Base-by-base conservation (phyloP, 2,329 filamentous ascomycete species). In the Blastomyces percursus region DNA sequence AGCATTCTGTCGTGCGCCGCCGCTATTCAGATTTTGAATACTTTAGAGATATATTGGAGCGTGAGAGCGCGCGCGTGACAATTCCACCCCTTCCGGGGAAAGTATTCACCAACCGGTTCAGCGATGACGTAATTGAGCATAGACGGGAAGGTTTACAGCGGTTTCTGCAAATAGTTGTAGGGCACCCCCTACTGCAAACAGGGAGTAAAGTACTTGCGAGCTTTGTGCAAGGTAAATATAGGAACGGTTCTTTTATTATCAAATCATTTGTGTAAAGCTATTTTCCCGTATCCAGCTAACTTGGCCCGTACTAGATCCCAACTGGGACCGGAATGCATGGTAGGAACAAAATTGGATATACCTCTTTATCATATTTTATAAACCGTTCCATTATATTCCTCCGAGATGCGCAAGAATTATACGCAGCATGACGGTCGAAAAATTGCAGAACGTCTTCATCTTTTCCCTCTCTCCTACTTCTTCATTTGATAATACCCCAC, bases 11-110 rank as follows among this genome's bases (percentile, higher is more conserved):
- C 69, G 94, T 99, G 66, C 91, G 92, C 69, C 87, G 94, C 66
- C 90, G 94, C 60, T 99, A 99, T 81, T 94, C 89, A 63, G 94
- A 99, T 77, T 99, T 99, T 75, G 94, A 99, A 79, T 93, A 96
- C 79, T 99, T 99, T 77, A 90, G 94, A 73, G 94, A 99, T 77
- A 96, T 97, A 67, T 85, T 99, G 64, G 94, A 99, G 84, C 87
- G 94, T 69, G 94, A 99, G 79, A 90, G 86, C 70, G 92, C 92
- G 63, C 85, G 93, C 67, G 94, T 99, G 63, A 96, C 91, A 27
- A 99, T 99, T 72, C 94, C 94, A 0, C 93, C 94, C 5, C 80
- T 99, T 66, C 94, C 94, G 0, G 94, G 94, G 60, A 99, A 97
- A 78, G 94, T 99, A 62, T 96, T 97, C 70, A 96, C 93, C 60